phyloP scores from a whole-genome alignment of 2,329 filamentous ascomycete species.

The Penicillium capsulatum region DNA sequence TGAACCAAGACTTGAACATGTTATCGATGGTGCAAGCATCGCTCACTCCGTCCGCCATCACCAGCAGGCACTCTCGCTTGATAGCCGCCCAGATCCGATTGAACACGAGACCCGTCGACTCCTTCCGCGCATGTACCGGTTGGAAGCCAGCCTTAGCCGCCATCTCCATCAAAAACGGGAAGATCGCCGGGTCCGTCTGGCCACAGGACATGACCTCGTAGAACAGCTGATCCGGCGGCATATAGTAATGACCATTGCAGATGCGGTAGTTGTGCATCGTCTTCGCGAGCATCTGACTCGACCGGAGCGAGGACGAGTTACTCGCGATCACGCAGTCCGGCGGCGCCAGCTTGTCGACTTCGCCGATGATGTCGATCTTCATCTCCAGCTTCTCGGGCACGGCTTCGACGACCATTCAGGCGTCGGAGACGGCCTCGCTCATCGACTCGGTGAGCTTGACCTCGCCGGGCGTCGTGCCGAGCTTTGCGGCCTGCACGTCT shows the following conservation, averaged over 20 bases:
- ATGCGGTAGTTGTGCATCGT: conserved; percentile 21
- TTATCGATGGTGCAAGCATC: conserved; percentile 18
- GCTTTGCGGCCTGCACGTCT: conserved; percentile 13
- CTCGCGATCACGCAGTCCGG: conserved; percentile 16
- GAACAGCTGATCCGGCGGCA: conserved; percentile 19
- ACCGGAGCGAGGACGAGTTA: conserved; percentile 18
- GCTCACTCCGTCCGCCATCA: conserved; percentile 17
- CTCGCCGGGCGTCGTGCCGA: conserved; percentile 10
- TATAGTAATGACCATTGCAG: conserved; percentile 21
- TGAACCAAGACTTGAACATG: conserved; percentile 21
- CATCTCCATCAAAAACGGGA: conserved; percentile 19
- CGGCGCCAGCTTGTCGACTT: conserved; percentile 12
- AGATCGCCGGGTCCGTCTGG: conserved; percentile 15
- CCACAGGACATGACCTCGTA: conserved; percentile 20
- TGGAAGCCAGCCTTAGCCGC: conserved; percentile 13
- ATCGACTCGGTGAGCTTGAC: conserved; percentile 9
- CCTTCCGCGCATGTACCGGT: conserved; percentile 15
- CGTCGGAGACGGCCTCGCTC: conserved; percentile 10
- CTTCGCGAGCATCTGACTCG: conserved; percentile 18
- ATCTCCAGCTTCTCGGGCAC: conserved; percentile 17
- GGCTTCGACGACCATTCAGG: conserved; percentile 20
- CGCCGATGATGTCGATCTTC: conserved; percentile 14
- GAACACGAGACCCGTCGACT: conserved; percentile 17
- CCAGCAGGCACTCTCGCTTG: conserved; percentile 18
- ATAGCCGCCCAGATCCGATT: conserved; percentile 21